Evolutionary conservation across 805 yeast species (phyloP), one percentile per base, ranked within the genome.

Genomic region (Metschnikowia anglica): DNA sequence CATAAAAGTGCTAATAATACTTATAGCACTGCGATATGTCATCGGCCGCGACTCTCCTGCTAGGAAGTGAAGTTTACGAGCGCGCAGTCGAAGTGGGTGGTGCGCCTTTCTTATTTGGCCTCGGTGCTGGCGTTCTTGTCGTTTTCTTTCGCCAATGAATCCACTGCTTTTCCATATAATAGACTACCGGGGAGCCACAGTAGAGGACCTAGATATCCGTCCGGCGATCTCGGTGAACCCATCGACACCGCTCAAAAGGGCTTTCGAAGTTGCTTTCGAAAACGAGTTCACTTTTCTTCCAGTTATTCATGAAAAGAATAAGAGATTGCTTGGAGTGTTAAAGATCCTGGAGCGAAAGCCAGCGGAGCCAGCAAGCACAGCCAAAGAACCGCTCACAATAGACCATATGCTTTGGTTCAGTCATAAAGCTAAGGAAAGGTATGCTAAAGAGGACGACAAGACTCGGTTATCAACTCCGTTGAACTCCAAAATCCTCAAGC

Each of bases 171-270:
- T 67, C 51, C 65, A 60, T 37, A 52, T 52, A 18, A 52, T 64
- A 33, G 74, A 70, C 55, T 70, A 70, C 50, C 59, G 74, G 12
- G 76, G 76, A 0, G 82, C 83, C 10, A 76, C 80, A 2, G 72
- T 79, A 5, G 83, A 79, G 55, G 84, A 79, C 51, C 68, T 79
- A 46, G 81, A 79, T 55, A 69, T 77, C 37, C 73, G 74, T 31
- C 84, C 83, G 1, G 83, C 83, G 17, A 60, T 76, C 24, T 69
- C 80, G 9, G 73, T 79, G 23, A 67, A 68, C 37, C 81, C 81
- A 1, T 56, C 66, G 13, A 74, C 79, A 7, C 65, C 65, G 6
- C 58, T 79, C 27, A 61, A 59, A n/a, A 68, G 67, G 35, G 83
- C 83, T 9, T 60, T 76, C 25, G 82, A 77, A 49, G 62, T 77